Evolutionary conservation across 805 yeast species (phyloP), one percentile per base, ranked within the genome.

Genomic region (Saturnispora quitensis): DNA sequence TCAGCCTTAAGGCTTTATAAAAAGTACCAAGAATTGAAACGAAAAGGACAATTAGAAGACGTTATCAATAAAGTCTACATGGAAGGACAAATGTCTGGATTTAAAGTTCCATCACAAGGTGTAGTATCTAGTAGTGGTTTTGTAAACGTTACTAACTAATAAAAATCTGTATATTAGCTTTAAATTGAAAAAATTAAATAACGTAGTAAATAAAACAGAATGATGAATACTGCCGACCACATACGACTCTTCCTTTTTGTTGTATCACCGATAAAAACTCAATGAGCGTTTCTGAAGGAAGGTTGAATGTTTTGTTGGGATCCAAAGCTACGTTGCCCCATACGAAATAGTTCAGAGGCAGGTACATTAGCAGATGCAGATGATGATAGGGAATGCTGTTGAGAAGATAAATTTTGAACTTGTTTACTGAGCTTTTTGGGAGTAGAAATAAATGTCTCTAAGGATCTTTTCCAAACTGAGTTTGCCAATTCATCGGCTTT

Each of bases 1-100:
- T 84, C 95, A 10, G 98, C 99, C 0, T 73, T 93, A 58, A 67
- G 78, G 44, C 69, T 93, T 35, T 95, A 87, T 69, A 78, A 80
- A 55, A 81, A 80, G 60, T 91, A 87, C 62, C 67, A 78, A 60
- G 82, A 84, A 56, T 72, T 91, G 56, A 70, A 72, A 48, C 74
- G 71, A 3, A 65, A 68, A 0, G 91, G 86, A 0, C 73, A 71
- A 28, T 77, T 91, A 53, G 87, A 85, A 43, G 68, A 65, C 4
- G 74, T 80, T 1, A 72, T 93, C 60, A 77, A 81, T 31, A 74
- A 77, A 40, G 76, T 95, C 15, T 90, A 90, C 60, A 70, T 72
- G 40, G 89, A 84, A 60, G 95, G 93, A 2, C 80, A 77, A 55
- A 70, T 67, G 52, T 64, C 74, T 38, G 68, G 83, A 59, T 80